phyloP scores from a whole-genome alignment of 805 yeast species.

The Suhomyces vadensis region DNA sequence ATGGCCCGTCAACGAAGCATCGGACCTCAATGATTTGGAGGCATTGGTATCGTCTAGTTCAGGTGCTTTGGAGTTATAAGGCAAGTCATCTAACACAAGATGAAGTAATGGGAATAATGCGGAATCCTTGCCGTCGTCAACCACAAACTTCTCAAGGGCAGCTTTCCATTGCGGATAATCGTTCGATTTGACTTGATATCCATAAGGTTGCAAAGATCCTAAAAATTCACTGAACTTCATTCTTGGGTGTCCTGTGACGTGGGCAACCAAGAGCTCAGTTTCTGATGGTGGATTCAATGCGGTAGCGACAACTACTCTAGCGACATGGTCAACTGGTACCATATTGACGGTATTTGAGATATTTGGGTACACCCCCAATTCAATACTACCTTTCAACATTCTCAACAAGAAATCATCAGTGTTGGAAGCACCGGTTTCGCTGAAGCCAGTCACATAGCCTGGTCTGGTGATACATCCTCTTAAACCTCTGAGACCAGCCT shows the following conservation, averaged over 20 bases:
- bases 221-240: slow-evolving; percentile 75
- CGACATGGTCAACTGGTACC: slow-evolving; percentile 99
- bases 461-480: slow-evolving; percentile 91
- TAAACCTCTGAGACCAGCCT: slow-evolving; percentile 86
- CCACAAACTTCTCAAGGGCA: slow-evolving; percentile 72
- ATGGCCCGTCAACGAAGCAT: slow-evolving; percentile 60
- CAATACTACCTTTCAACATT: slow-evolving; percentile 92
- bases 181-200: slow-evolving; percentile 62
- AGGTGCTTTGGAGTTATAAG: slow-evolving; percentile 90
- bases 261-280: slow-evolving; percentile 69
- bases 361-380: slow-evolving; percentile 82
- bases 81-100: slow-evolving; percentile 90
- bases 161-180: slow-evolving; percentile 81
- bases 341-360: slow-evolving; percentile 87
- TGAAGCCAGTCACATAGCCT: slow-evolving; percentile 91
- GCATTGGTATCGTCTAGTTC: slow-evolving; percentile 90
- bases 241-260: slow-evolving; percentile 98
- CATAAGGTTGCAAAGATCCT: slow-evolving; percentile 63
- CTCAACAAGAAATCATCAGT: slow-evolving; percentile 95
- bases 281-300: slow-evolving; percentile 71
- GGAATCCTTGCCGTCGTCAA: slow-evolving; percentile 64
- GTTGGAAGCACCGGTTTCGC: slow-evolving; percentile 82
- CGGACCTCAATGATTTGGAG: slow-evolving; percentile 61
- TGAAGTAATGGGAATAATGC: slow-evolving; percentile 93
- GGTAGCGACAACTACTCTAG: slow-evolving; percentile 82